Base-by-base conservation (phyloP, 352 stramenopile species). In the Plasmopara halstedii region DNA sequence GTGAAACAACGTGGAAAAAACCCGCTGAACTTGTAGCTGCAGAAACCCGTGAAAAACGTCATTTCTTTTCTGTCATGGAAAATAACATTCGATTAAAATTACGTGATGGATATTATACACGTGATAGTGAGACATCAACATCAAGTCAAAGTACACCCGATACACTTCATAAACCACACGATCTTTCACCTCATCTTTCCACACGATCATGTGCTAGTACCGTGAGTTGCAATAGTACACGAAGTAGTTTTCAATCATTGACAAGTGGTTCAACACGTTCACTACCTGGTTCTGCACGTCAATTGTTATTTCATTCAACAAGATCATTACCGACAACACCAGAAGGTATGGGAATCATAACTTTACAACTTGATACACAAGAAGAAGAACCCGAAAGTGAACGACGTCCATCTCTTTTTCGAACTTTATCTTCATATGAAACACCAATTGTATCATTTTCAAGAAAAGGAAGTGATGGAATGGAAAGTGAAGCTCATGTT, bases 1-100 rank as follows among this genome's bases (percentile, higher is more conserved):
- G 94, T n/a, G 83, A 98, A 68, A 98, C 96, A 26, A 95, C 95
- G 47, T 99, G 96, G 96, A 97, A 96, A 42, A 98, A 98, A 41
- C 96, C 95, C 10, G 50, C 62, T 6, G 70, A 80, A 41, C 53
- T 90, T 7, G 55, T 88, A 5, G 70, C 83, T 25, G 81, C 85
- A 49, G 86, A 97, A 46, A 84, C 80, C 35, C 70, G 58, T 21
- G 78, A 89, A 42, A 82, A 82, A 41, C 67, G 66, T 11, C 67
- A 94, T 29, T 98, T 99, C 59, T 99, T 98, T 70, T 71, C 75
- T 0, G 76, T 88, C 25, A 99, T 99, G 94, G 94, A 99, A 63
- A 69, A 77, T 32, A 99, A 99, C 65, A 97, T 99, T 53, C 85
- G 83, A 7, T 64, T 96, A 11, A 87, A 95, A 43, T 61, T 86